Evolutionary conservation across 2,329 filamentous ascomycete genomes (phyloP), one percentile per base, ranked within the genome.

Genomic region (Aureobasidium sp.): DNA sequence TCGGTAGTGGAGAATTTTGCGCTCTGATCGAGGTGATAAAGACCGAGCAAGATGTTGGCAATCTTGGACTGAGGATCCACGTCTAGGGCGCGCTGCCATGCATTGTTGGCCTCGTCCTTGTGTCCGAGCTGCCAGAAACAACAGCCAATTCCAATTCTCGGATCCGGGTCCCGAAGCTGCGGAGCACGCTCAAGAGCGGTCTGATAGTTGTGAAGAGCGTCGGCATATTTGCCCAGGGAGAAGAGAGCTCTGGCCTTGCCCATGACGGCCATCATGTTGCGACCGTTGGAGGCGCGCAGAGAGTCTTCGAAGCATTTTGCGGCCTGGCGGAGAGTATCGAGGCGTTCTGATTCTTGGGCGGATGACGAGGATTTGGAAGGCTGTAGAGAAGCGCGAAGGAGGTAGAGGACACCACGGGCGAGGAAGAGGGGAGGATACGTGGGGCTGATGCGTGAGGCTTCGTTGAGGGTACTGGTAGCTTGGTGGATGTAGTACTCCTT

Each of bases 61-160:
- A 90, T 81, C 71, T 95, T 96, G 19, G 90, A 95, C 21, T 90
- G 80, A 0, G 88, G 83, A 63, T 84, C 84, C 67, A 96, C 79
- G 65, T 94, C 88, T 24, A 96, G 72, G 11, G 86, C 83, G 58
- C 93, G 79, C 65, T 95, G 86, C 93, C 93, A 98, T 11, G 93
- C 91, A 42, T 77, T 74, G 65, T 88, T 91, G 6, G 94, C 93
- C 63, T 95, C 89, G 29, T 95, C 88, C 68, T 94, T 96, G 74
- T 88, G 90, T 10, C 90, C 90, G 24, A 98, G 77, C 68, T 95
- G 88, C 93, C 94, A 98, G 68, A 96, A 85, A 74, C 93, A 98
- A 70, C 89, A 93, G 40, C 93, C 93, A 64, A 98, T 91, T 53
- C 93, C 93, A 61, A 98, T 91, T 61, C 94, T 82, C 60, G 93